Evolutionary conservation across 2,329 filamentous ascomycete genomes (phyloP).

Genomic region (Cladophialophora immunda): DNA sequence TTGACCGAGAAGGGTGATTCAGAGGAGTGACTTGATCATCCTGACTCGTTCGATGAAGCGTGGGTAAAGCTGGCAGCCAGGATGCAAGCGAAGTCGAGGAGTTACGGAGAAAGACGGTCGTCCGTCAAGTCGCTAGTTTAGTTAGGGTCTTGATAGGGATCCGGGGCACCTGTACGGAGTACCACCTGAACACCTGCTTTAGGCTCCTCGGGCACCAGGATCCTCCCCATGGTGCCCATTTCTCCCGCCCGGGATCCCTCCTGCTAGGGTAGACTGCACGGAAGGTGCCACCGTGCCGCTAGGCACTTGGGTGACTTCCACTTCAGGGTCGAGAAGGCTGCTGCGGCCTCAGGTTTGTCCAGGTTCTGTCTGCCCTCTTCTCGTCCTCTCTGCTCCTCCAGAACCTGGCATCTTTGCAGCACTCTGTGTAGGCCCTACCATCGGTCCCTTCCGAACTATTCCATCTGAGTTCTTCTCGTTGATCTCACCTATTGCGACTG

Average conservation of each 20-base stretch:
- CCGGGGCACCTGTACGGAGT: background rate
- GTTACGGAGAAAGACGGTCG: background rate
- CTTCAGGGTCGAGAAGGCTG: background rate
- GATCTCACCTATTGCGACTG: constrained; percentile 7
- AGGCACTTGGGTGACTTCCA: constrained; percentile 1
- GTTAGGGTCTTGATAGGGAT: background rate
- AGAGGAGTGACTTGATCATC: background rate
- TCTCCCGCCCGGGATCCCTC: background rate
- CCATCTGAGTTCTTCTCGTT: background rate
- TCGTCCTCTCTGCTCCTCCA: background rate
- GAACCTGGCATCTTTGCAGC: background rate
- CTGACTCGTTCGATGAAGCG: background rate
- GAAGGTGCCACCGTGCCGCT: background rate
- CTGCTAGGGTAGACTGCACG: background rate
- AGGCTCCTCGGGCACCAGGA: constrained; percentile 1
- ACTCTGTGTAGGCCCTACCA: too few relatives aligned
- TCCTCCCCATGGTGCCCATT: background rate
- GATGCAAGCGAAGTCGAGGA: background rate
- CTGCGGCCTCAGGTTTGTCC: background rate
- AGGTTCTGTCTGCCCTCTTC: background rate
- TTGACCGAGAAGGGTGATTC: background rate
- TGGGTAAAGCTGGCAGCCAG: background rate
- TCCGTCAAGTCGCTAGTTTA: background rate
- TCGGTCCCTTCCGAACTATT: background rate
- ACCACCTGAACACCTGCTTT: background rate